These are phyloP conservation scores for Ramaria rubella DNA, from an alignment of 768 basidiomycete genomes.

Conservation along the genomic window DNA sequence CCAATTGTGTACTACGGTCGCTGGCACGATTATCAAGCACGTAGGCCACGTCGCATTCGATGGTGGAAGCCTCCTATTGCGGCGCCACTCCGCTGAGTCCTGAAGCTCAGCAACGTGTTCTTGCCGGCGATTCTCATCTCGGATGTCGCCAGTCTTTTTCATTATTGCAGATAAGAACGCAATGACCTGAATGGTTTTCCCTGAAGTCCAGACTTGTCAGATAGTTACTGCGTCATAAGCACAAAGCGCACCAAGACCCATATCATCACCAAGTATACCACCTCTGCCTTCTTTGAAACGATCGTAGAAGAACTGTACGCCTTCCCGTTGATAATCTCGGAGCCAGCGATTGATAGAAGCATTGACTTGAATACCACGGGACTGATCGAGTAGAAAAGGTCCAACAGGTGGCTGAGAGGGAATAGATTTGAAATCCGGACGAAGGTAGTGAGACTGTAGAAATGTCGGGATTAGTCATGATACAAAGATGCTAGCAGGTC, in stretches of 20 bases:
- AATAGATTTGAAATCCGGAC: slow-evolving; percentile 49
- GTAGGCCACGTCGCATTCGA: slow-evolving; percentile 80
- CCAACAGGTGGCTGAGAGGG: slow-evolving; percentile 37
- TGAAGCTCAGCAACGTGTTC: slow-evolving; percentile 61
- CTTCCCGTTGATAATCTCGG: slow-evolving; percentile 88
- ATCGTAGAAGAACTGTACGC: slow-evolving; percentile 73
- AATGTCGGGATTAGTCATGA: neutral
- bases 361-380: slow-evolving; percentile 47
- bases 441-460: slow-evolving; percentile 35
- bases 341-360: slow-evolving; percentile 75
- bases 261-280: slow-evolving; percentile 90
- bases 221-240: neutral
- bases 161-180: slow-evolving; percentile 88
- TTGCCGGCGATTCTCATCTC: slow-evolving; percentile 62
- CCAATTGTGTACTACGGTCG: slow-evolving; percentile 84
- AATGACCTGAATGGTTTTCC: slow-evolving; percentile 94
- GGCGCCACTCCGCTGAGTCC: slow-evolving; percentile 49
- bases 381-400: slow-evolving; percentile 46
- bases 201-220: slow-evolving; percentile 31
- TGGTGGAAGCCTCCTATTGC: slow-evolving; percentile 47
- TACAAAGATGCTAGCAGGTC: slow-evolving; percentile 14
- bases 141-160: slow-evolving; percentile 62
- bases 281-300: slow-evolving; percentile 64
- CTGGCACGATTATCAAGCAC: slow-evolving; percentile 81
- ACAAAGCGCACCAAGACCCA: slow-evolving; percentile 62